Evolutionary conservation across 345 rosid species (phyloP).

Genomic region (Syzygium aromaticum): DNA sequence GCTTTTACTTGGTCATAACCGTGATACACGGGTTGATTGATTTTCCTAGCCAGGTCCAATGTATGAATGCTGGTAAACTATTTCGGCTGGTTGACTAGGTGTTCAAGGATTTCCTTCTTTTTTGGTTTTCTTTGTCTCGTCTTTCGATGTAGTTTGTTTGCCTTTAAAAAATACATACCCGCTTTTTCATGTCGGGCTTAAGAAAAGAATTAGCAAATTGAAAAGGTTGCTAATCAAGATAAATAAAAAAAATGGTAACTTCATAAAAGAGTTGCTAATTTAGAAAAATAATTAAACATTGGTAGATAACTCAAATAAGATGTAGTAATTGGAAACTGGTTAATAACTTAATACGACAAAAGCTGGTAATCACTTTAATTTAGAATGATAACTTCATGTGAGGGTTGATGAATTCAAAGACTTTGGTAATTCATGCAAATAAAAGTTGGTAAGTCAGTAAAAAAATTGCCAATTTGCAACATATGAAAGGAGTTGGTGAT

Average conservation of each 20-base stretch:
- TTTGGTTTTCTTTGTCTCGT: neutral
- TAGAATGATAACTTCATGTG: neutral
- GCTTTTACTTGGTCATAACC: neutral
- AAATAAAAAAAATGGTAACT: neutral
- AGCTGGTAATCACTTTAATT: neutral
- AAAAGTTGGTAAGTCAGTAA: neutral
- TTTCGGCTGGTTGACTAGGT: neutral
- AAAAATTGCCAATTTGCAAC: neutral
- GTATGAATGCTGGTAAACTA: neutral
- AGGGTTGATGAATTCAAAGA: neutral
- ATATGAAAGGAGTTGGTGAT: neutral
- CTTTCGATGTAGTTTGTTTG: neutral
- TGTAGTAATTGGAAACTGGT: neutral
- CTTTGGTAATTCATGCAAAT: neutral
- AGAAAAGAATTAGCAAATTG: neutral
- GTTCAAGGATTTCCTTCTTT: neutral
- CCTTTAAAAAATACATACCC: neutral
- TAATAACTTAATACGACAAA: neutral
- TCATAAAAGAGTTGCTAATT: neutral
- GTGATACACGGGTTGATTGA: neutral
- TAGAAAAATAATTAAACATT: neutral
- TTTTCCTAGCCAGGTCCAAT: neutral
- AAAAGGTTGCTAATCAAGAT: neutral
- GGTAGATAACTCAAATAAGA: neutral
- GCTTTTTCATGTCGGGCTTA: neutral